Percentiles rank a stretch among this genome's conserved stretches.
Evolutionary conservation across 257 asterid species (phyloP).

Genomic region (Scutellaria barbata): DNA sequence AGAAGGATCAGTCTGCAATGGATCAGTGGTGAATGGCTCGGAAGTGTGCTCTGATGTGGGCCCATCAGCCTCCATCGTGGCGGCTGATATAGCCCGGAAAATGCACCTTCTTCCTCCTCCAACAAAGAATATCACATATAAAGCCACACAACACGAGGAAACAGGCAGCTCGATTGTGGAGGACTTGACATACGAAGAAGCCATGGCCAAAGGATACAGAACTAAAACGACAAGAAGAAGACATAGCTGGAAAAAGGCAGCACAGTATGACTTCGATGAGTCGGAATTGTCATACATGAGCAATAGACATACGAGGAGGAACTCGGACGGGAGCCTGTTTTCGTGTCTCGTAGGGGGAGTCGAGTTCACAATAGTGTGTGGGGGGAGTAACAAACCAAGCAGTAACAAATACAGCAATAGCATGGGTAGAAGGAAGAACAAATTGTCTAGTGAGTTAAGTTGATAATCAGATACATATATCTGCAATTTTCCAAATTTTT

Average conservation of each 20-base stretch:
- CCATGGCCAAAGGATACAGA: slow-evolving; percentile 59
- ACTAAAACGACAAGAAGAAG: slow-evolving; percentile 27
- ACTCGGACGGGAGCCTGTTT: slow-evolving; percentile 50
- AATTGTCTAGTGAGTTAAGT: slow-evolving; percentile 36
- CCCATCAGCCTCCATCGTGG: slow-evolving; percentile 88
- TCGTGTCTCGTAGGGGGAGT: slow-evolving; percentile 68
- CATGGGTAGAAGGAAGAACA: slow-evolving; percentile 44
- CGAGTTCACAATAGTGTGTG: slow-evolving; percentile 73
- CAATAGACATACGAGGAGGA: slow-evolving; percentile 41
- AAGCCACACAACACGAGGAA: slow-evolving; percentile 33
- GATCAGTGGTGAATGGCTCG: slow-evolving; percentile 47
- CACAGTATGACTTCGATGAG: slow-evolving; percentile 2
- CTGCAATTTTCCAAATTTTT: neutral
- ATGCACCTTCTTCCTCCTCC: slow-evolving; percentile 24
- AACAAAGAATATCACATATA: neutral
- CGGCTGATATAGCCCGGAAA: slow-evolving; percentile 66
- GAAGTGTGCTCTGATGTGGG: slow-evolving; percentile 86
- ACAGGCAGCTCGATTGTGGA: slow-evolving; percentile 58
- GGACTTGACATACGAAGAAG: slow-evolving; percentile 68
- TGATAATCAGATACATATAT: slow-evolving; percentile 29
- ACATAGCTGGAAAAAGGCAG: slow-evolving; percentile 41
- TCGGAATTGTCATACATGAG: slow-evolving; percentile 37
- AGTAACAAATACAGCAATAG: slow-evolving; percentile 31
- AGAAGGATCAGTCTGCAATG: slow-evolving; percentile 48
- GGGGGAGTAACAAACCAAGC: slow-evolving; percentile 40